Conservation (phyloP, 106 monocot genomes). For the Acorus calamus region DNA sequence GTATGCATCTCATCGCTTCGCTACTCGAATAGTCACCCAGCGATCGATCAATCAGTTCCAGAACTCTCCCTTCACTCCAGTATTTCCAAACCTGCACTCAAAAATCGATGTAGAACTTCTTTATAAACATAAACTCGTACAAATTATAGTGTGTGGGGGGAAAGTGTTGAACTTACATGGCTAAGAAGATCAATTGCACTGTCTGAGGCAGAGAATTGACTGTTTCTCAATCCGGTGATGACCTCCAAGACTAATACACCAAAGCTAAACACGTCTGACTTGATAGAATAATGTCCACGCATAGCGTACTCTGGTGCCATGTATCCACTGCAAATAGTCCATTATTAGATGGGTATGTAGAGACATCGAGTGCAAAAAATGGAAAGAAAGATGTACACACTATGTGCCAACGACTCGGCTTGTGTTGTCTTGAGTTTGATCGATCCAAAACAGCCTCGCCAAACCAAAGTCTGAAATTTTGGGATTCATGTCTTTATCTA, state of each 20-base stretch:
- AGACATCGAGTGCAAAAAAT: no score
- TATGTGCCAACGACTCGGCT: constrained; percentile 12
- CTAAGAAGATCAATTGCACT: not conserved
- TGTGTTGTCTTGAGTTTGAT: constrained; percentile 4
- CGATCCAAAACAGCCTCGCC: constrained; percentile 5
- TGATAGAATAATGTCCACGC: not conserved
- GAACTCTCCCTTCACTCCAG: not conserved
- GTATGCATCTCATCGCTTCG: not conserved
- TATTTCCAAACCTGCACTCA: not conserved
- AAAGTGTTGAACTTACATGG: not conserved
- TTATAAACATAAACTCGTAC: not conserved
- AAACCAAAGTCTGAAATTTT: constrained; percentile 21
- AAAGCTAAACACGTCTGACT: not conserved
- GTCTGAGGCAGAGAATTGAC: no score
- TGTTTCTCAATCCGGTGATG: constrained; percentile 1
- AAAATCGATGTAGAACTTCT: not conserved
- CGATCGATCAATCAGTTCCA: not conserved
- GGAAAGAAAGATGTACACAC: not conserved
- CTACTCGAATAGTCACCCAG: not conserved
- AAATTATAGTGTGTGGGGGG: no score
- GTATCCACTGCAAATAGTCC: not conserved
- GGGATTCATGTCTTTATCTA: constrained; percentile 15
- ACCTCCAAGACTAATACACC: constrained; percentile 8
- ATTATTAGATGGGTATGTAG: no score
- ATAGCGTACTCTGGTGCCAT: not conserved